These are phyloP conservation scores for Leccinum pellstonianum DNA, from an alignment of 768 basidiomycete species.

Conservation along the genomic window DNA sequence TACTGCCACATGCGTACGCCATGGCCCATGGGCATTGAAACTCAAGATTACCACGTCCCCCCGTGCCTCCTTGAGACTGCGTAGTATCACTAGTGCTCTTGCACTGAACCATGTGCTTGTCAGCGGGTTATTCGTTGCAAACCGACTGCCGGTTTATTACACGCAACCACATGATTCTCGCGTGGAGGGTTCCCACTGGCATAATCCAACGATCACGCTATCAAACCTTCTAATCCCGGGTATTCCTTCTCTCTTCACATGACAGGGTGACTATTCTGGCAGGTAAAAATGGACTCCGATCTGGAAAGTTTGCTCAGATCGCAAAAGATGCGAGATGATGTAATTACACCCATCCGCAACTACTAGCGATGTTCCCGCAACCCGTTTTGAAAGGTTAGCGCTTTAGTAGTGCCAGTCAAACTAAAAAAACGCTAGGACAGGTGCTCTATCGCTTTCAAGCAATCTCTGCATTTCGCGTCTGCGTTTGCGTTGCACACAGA, in stretches of 20 bases:
- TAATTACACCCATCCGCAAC: slow-evolving; percentile 20
- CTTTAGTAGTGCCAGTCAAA: slow-evolving; percentile 2
- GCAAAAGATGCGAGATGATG: slow-evolving; percentile 8
- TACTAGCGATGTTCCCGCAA: slow-evolving; percentile 1
- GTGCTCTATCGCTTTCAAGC: slow-evolving; percentile 1
- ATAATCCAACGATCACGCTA: slow-evolving; percentile 13
- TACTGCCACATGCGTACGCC: not conserved
- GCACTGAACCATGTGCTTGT: not conserved
- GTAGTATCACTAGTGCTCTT: not conserved
- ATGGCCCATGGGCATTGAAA: not conserved
- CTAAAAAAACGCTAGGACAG: slow-evolving; percentile 14
- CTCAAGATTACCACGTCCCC: not conserved
- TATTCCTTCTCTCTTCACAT: slow-evolving; percentile 11
- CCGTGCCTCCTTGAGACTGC: not conserved
- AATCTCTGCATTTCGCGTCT: not conserved
- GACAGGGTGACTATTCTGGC: slow-evolving; percentile 5
- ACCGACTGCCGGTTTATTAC: not conserved
- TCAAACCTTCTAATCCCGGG: slow-evolving; percentile 18
- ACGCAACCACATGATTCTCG: slow-evolving; percentile 13
- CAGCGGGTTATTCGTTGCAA: not conserved
- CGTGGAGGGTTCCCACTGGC: slow-evolving; percentile 15
- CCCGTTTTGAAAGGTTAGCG: slow-evolving; percentile 11
- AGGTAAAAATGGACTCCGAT: slow-evolving; percentile 1
- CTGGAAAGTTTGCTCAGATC: slow-evolving; percentile 1
- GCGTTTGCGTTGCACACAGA: not conserved